Evolutionary conservation across 768 basidiomycete species (phyloP).

Genomic region (Lentinula detonsa): DNA sequence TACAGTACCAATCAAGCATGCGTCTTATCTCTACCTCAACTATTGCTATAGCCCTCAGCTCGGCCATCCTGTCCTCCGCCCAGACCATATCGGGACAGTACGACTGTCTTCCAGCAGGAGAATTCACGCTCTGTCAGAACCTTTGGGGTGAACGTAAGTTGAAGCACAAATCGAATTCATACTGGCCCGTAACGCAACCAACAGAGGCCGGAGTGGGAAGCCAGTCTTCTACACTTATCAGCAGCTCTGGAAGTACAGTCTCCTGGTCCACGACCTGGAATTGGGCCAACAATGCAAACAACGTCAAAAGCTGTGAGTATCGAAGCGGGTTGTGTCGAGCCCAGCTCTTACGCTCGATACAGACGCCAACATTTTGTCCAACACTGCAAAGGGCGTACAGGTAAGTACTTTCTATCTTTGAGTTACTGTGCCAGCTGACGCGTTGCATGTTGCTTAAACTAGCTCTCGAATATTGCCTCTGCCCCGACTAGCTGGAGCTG

Average conservation of each 20-base stretch:
- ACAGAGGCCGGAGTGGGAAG: conserved; percentile 40
- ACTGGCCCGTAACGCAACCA: neutral
- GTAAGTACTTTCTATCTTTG: conserved; percentile 15
- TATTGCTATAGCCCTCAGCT: neutral
- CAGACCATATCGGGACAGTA: conserved; percentile 40
- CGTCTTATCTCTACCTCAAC: neutral
- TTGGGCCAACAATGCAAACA: conserved; percentile 44
- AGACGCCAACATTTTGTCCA: conserved; percentile 48
- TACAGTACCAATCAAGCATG: neutral
- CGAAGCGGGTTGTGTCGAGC: neutral
- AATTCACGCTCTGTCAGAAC: conserved; percentile 50
- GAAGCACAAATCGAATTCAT: neutral
- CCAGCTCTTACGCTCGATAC: neutral
- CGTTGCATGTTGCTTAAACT: neutral
- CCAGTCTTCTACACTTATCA: conserved; percentile 41
- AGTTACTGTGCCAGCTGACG: neutral
- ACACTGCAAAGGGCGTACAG: conserved; percentile 41
- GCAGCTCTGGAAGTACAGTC: conserved; percentile 29
- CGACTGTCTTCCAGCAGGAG: conserved; percentile 38
- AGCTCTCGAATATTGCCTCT: conserved; percentile 35
- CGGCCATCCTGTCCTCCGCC: conserved; percentile 14
- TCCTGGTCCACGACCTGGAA: conserved; percentile 50
- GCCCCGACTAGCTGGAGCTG: conserved; percentile 50
- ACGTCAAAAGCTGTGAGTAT: conserved; percentile 50
- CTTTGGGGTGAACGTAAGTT: conserved; percentile 43